These are phyloP conservation scores for Seiridium unicorne DNA, from an alignment of 2,329 filamentous ascomycete genomes.

Conservation along the genomic window DNA sequence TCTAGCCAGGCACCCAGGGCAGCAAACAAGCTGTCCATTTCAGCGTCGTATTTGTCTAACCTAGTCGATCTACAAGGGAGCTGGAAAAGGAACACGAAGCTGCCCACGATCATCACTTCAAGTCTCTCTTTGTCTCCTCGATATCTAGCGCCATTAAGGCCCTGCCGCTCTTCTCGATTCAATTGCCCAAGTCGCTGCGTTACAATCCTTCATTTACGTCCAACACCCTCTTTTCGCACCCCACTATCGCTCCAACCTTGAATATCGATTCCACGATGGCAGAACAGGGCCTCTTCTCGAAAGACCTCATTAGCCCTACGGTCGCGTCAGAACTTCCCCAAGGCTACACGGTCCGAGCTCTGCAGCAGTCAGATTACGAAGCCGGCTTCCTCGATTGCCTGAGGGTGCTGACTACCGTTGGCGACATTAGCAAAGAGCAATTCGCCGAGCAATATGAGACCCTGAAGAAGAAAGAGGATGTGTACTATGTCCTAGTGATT, in stretches of 20 bases:
- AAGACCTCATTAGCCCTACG: constrained; percentile 72
- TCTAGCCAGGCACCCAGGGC: too few species aligned
- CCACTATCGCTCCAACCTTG: neutral
- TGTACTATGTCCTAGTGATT: constrained; percentile 86
- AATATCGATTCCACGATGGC: constrained; percentile 24
- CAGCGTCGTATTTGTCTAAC: neutral
- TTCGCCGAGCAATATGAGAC: constrained; percentile 82
- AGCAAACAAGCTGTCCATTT: neutral
- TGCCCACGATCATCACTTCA: neutral
- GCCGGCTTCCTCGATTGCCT: constrained; percentile 88
- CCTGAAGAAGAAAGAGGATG: constrained; percentile 66
- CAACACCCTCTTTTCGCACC: neutral
- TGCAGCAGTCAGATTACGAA: constrained; percentile 75
- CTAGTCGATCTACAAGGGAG: neutral
- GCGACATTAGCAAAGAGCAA: constrained; percentile 72
- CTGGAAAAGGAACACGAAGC: too few species aligned
- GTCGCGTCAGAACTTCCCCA: constrained; percentile 72
- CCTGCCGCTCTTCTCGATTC: neutral
- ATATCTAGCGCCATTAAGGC: neutral
- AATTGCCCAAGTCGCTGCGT: neutral
- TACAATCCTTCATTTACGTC: neutral
- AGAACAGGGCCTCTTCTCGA: constrained; percentile 70
- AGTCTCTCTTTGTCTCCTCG: neutral
- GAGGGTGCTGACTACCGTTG: constrained; percentile 87
- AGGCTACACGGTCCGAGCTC: constrained; percentile 79